phyloP scores from a whole-genome alignment of 1,284 basidiomycete species.

The Ceratobasidium sp. region DNA sequence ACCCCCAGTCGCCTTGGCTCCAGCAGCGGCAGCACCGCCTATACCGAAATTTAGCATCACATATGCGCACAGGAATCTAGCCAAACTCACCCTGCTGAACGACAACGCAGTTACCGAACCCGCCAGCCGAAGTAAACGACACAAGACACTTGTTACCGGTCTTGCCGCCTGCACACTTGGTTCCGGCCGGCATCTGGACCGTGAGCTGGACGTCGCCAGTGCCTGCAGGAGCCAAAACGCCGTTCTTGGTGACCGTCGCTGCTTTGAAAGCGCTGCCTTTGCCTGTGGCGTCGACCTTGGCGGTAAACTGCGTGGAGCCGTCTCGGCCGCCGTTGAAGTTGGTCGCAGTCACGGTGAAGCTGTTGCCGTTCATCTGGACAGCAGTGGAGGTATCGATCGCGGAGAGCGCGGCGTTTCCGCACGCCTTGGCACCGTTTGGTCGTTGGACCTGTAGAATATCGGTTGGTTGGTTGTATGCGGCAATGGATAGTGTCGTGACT shows the following conservation, averaged over 20 bases:
- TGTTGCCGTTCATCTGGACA: background rate
- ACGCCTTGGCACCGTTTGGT: background rate
- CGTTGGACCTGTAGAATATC: constrained; percentile 40
- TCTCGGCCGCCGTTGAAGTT: constrained; percentile 18
- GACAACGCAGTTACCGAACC: constrained; percentile 23
- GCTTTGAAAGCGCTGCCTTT: constrained; percentile 5
- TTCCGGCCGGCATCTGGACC: constrained; percentile 57
- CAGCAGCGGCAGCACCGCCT: background rate
- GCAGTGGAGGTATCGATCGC: constrained; percentile 17
- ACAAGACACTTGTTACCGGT: constrained; percentile 57
- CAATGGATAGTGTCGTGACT: constrained; percentile 48
- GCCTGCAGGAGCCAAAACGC: constrained; percentile 44
- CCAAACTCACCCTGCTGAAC: constrained; percentile 12
- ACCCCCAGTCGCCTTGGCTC: background rate
- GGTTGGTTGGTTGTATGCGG: constrained; percentile 33
- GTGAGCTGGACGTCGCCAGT: constrained; percentile 54
- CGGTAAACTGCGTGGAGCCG: constrained; percentile 22
- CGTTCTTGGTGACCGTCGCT: constrained; percentile 6
- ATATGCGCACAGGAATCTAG: background rate
- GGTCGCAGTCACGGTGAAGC: constrained; percentile 19
- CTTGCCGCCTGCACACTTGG: constrained; percentile 58
- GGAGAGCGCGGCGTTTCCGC: background rate
- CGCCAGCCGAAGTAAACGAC: constrained; percentile 55
- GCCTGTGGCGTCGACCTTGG: constrained; percentile 17
- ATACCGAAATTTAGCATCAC: background rate